phyloP scores from a whole-genome alignment of 176 grass and related monocot genomes.

The Aegilops longissima region DNA sequence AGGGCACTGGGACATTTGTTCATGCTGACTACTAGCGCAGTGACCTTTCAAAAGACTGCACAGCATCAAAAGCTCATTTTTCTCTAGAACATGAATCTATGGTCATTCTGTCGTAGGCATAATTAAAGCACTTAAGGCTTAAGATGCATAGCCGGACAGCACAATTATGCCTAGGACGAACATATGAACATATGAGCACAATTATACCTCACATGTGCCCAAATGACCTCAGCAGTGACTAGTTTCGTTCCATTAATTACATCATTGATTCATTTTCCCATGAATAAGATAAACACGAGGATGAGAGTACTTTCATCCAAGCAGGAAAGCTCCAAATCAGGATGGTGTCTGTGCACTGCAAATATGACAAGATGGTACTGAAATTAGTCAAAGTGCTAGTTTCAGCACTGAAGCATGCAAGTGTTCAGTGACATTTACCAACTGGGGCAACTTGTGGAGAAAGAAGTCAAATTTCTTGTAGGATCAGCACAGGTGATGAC shows the following conservation, averaged over 20 bases:
- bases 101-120: neutral
- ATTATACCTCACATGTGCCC: constrained; percentile 22
- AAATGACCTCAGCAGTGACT: neutral
- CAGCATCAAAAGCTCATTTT: neutral
- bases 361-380: constrained; percentile 38
- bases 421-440: constrained; percentile 2
- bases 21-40: constrained; percentile 40
- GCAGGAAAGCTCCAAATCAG: constrained; percentile 54
- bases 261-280: neutral
- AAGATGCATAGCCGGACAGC: too few relatives aligned
- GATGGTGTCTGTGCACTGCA: constrained; percentile 37
- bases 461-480: neutral
- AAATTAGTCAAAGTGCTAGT: constrained; percentile 50
- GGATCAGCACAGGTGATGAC: neutral
- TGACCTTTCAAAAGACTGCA: neutral
- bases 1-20: constrained; percentile 38
- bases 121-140: neutral
- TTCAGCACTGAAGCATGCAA: constrained; percentile 60
- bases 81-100: neutral
- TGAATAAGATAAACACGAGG: neutral
- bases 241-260: neutral
- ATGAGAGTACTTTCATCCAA: constrained; percentile 1
- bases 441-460: neutral
- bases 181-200: neutral
- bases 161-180: neutral